phyloP scores from a whole-genome alignment of 768 basidiomycete species.

The Coprinopsis sp. region DNA sequence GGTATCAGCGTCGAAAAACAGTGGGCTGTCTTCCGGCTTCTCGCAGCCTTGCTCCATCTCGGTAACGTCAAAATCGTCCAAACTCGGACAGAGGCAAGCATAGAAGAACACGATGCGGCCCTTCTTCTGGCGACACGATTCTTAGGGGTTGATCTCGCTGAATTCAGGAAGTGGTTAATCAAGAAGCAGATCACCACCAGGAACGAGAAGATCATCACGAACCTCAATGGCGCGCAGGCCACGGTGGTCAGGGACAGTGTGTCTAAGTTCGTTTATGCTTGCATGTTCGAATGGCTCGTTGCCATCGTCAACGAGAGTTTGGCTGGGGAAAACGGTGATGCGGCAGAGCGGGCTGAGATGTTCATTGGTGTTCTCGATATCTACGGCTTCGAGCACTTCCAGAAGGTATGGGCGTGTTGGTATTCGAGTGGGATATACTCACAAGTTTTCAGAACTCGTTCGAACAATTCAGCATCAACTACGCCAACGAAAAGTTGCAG shows the following conservation, averaged over 20 bases:
- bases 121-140: conserved; percentile 82
- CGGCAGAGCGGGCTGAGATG: conserved; percentile 88
- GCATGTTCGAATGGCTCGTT: conserved; percentile 98
- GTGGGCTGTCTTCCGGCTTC: conserved; percentile 94
- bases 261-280: conserved; percentile 98
- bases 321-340: conserved; percentile 91
- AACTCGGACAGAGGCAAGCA: conserved; percentile 72
- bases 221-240: conserved; percentile 82
- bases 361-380: conserved; percentile 99
- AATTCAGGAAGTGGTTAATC: conserved; percentile 98
- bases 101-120: conserved; percentile 80
- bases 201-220: conserved; percentile 90
- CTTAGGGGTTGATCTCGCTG: conserved; percentile 81
- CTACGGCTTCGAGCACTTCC: conserved; percentile 96
- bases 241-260: conserved; percentile 94
- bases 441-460: conserved; percentile 61
- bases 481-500: conserved; percentile 96
- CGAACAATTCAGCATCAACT: conserved; percentile 99
- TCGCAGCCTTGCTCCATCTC: conserved; percentile 93
- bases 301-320: conserved; percentile 96
- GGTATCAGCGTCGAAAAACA: conserved; percentile 97
- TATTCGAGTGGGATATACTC: background rate
- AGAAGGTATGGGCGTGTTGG: conserved; percentile 56
- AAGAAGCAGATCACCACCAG: conserved; percentile 97
- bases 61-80: conserved; percentile 93